Evolutionary conservation across 768 basidiomycete species (phyloP).

Genomic region (Trametes coccinea): DNA sequence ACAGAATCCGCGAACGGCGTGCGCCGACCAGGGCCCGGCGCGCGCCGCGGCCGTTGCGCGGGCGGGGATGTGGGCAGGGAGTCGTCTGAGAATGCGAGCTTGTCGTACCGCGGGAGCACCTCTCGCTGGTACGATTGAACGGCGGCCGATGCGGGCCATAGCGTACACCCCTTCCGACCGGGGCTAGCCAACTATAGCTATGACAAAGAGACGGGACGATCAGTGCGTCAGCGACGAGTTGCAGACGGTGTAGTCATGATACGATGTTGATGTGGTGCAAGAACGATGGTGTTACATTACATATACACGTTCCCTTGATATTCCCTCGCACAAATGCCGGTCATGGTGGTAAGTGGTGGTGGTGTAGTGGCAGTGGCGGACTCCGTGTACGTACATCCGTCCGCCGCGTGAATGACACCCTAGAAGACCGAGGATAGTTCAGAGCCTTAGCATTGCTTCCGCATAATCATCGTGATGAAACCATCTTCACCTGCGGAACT

Average conservation of each 20-base stretch:
- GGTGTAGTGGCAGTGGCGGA: conserved; percentile 5
- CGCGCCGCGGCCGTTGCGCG: conserved; percentile 5
- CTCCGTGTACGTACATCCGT: conserved; percentile 11
- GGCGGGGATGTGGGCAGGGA: background rate
- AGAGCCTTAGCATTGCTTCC: background rate
- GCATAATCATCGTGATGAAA: background rate
- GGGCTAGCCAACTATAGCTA: background rate
- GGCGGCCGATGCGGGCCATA: background rate
- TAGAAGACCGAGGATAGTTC: background rate
- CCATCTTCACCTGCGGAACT: background rate
- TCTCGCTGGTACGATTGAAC: background rate
- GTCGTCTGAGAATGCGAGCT: background rate
- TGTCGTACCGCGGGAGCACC: conserved; percentile 2
- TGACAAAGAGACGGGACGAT: background rate
- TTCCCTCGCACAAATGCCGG: background rate
- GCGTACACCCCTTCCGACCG: background rate
- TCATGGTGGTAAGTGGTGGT: background rate
- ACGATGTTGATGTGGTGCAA: conserved; percentile 4
- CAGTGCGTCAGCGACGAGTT: background rate
- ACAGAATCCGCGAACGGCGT: background rate
- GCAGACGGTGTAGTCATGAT: conserved; percentile 7
- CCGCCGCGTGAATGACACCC: background rate
- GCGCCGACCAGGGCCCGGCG: background rate
- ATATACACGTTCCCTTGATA: conserved; percentile 5
- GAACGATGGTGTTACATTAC: conserved; percentile 13